Conservation (phyloP, 2,329 filamentous ascomycete species). For the Mycosphaerella sp. region DNA sequence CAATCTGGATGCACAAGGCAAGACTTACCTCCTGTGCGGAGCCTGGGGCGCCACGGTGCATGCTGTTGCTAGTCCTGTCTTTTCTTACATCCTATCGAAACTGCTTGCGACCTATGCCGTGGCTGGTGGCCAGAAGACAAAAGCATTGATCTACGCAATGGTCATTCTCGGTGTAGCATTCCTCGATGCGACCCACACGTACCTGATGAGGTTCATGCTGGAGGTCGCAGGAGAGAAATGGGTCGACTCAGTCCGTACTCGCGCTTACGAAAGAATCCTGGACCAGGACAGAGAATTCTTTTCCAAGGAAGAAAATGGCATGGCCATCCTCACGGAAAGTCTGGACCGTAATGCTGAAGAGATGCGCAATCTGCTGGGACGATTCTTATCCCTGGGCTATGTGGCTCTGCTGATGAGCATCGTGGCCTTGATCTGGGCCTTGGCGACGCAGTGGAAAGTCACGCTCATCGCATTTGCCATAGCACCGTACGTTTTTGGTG, state of each 20-base stretch:
- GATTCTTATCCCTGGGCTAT: constrained; percentile 66
- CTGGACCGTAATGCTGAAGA: constrained; percentile 81
- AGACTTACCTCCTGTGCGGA: constrained; percentile 52
- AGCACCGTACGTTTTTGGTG: constrained; percentile 59
- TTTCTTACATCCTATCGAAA: constrained; percentile 68
- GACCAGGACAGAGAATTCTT: constrained; percentile 76
- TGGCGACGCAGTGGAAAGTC: constrained; percentile 70
- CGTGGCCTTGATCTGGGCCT: constrained; percentile 67
- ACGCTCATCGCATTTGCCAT: constrained; percentile 68
- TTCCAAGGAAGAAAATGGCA: constrained; percentile 58
- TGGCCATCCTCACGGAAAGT: constrained; percentile 59
- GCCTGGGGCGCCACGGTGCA: constrained; percentile 57
- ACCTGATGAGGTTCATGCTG: constrained; percentile 62
- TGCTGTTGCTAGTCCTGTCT: constrained; percentile 63
- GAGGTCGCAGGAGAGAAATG: constrained; percentile 68
- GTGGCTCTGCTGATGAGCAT: constrained; percentile 60
- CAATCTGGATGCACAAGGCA: constrained; percentile 48
- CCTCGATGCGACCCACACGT: constrained; percentile 59
- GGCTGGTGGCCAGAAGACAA: constrained; percentile 41
- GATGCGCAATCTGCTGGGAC: constrained; percentile 73
- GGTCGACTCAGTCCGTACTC: constrained; percentile 63
- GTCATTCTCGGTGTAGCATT: constrained; percentile 62
- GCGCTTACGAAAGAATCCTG: constrained; percentile 64
- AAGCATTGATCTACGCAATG: constrained; percentile 57
- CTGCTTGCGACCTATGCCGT: constrained; percentile 65